These are phyloP conservation scores for Camellia lanceoleosa DNA, from an alignment of 148 eudicot genomes.

Conservation along the genomic window DNA sequence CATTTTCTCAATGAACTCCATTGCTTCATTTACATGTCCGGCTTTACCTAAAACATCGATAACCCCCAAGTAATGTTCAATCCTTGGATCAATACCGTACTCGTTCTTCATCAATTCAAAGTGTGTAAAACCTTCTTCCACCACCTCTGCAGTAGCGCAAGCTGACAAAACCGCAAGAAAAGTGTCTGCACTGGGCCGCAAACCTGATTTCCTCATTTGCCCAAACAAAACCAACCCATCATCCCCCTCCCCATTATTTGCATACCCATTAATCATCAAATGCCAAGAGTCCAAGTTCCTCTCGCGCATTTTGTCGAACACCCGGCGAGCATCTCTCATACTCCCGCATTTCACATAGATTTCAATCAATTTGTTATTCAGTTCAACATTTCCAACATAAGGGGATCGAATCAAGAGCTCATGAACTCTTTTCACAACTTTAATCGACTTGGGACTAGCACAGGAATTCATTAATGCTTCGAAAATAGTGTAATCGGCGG, in stretches of 20 bases:
- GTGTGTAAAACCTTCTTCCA: conserved; percentile 27
- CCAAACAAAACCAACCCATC: conserved; percentile 37
- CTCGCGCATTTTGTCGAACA: conserved; percentile 44
- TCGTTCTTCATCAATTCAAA: conserved; percentile 35
- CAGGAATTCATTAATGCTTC: conserved; percentile 27
- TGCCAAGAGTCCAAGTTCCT: conserved; percentile 28
- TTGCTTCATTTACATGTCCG: conserved; percentile 44
- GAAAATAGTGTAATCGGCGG: conserved; percentile 20
- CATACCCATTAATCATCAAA: conserved; percentile 44
- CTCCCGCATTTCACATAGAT: conserved; percentile 35
- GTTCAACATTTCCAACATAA: conserved; percentile 22
- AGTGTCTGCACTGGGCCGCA: conserved; percentile 36
- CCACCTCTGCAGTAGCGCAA: conserved; percentile 37
- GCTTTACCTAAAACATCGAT: conserved; percentile 39
- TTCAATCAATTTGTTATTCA: conserved; percentile 29
- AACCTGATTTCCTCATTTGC: conserved; percentile 35
- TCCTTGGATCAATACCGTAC: conserved; percentile 27
- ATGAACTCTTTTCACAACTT: conserved; percentile 34
- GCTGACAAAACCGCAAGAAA: conserved; percentile 33
- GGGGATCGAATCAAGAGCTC: conserved; percentile 25
- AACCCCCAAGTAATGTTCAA: conserved; percentile 40
- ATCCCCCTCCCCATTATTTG: conserved; percentile 27
- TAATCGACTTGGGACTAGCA: conserved; percentile 16
- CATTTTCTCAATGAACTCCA: conserved; percentile 41
- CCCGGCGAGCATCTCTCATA: conserved; percentile 34